Percentiles rank a stretch among this genome's conserved stretches.
phyloP scores from a whole-genome alignment of 805 yeast genomes.

The Tetrapisispora namnaoensis region DNA sequence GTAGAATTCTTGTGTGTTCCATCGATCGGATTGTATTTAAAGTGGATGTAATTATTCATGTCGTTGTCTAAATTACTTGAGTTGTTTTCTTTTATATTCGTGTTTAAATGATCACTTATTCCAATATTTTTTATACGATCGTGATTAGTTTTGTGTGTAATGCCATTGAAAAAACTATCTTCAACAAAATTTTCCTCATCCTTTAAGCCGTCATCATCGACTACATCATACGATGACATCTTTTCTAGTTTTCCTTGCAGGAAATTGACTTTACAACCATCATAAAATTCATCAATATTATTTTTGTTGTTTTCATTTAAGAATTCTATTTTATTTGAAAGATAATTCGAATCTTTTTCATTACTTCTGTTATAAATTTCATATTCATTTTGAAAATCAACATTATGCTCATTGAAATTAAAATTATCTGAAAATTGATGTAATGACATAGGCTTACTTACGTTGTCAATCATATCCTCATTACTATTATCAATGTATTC shows the following conservation, averaged over 20 bases:
- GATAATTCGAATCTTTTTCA: background rate
- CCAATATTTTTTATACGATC: background rate
- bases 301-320: background rate
- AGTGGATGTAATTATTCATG: slow-evolving; percentile 3
- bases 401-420: background rate
- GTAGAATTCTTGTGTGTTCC: background rate
- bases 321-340: background rate
- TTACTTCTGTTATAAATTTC: background rate
- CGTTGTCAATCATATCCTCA: background rate
- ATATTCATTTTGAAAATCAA: slow-evolving; percentile 1
- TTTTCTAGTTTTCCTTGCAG: background rate
- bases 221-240: background rate
- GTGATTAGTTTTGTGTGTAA: background rate
- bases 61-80: background rate
- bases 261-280: background rate
- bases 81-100: background rate
- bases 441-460: background rate
- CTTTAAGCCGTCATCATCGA: background rate
- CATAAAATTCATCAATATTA: slow-evolving; percentile 2
- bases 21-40: background rate
- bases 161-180: background rate
- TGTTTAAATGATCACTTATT: background rate
- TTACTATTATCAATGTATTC: background rate
- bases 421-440: background rate
- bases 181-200: background rate